phyloP scores from a whole-genome alignment of 192 early-diverging fungal genomes.

The Podila verticillata region DNA sequence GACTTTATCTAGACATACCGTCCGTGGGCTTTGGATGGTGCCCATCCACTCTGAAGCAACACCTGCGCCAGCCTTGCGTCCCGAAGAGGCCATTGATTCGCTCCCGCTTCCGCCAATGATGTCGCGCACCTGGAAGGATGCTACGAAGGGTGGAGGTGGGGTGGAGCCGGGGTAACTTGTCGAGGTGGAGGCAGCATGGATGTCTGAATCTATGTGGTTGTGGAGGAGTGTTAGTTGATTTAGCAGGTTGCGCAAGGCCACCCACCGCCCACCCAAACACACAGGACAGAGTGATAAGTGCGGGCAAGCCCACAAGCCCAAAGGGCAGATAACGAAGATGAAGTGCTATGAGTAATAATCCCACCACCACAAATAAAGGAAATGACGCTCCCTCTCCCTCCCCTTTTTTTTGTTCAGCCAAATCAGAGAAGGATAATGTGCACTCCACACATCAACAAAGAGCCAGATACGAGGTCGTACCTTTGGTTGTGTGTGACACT shows the following conservation, averaged over 20 bases:
- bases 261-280: too few species aligned
- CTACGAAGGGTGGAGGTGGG: slow-evolving; percentile 5
- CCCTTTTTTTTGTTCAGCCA: background rate
- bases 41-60: slow-evolving; percentile 41
- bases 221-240: background rate
- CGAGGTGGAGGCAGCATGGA: slow-evolving; percentile 11
- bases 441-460: background rate
- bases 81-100: background rate
- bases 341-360: too few species aligned
- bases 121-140: slow-evolving; percentile 31
- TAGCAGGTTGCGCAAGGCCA: background rate
- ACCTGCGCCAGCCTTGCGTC: slow-evolving; percentile 9
- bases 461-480: background rate
- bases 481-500: slow-evolving; percentile 26
- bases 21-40: slow-evolving; percentile 35
- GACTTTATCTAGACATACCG: slow-evolving; percentile 6
- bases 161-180: slow-evolving; percentile 16
- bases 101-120: slow-evolving; percentile 21
- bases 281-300: too few species aligned
- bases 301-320: too few species aligned
- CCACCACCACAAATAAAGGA: too few species aligned
- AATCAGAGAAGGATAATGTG: background rate
- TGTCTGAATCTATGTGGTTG: background rate
- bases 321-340: too few species aligned
- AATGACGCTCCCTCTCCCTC: background rate